phyloP scores from a whole-genome alignment of 2,329 filamentous ascomycete genomes.

The Penicillium griseofulvum region DNA sequence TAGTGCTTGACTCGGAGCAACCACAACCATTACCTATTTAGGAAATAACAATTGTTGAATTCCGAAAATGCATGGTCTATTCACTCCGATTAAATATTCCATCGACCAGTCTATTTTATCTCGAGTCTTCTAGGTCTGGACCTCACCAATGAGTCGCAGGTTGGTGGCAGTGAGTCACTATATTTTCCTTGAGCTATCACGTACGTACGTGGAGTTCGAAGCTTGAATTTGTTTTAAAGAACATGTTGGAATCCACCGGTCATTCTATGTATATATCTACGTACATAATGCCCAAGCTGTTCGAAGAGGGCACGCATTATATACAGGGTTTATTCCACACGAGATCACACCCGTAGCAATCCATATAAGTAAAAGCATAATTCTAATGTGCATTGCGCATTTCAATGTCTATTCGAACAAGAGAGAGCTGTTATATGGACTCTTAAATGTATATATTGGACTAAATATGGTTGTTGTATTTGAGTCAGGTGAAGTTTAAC shows the following conservation, averaged over 20 bases:
- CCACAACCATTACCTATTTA: background rate
- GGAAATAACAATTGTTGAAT: background rate
- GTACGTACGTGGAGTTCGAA: no score
- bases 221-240: no score
- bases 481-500: background rate
- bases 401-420: background rate
- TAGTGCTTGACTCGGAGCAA: background rate
- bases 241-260: no score
- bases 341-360: no score
- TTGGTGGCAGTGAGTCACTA: background rate
- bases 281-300: background rate
- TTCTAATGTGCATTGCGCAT: background rate
- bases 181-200: background rate
- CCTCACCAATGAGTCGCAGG: background rate
- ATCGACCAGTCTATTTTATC: no score
- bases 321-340: background rate
- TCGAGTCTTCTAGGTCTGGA: background rate
- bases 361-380: no score
- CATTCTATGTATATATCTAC: no score
- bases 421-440: no score
- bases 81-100: background rate
- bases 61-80: background rate
- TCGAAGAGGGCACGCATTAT: background rate
- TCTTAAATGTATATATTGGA: no score
- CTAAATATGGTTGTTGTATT: background rate